These are phyloP conservation scores for Fragilaria crotonensis DNA, from an alignment of 108 stramenopile species.

Conservation along the genomic window DNA sequence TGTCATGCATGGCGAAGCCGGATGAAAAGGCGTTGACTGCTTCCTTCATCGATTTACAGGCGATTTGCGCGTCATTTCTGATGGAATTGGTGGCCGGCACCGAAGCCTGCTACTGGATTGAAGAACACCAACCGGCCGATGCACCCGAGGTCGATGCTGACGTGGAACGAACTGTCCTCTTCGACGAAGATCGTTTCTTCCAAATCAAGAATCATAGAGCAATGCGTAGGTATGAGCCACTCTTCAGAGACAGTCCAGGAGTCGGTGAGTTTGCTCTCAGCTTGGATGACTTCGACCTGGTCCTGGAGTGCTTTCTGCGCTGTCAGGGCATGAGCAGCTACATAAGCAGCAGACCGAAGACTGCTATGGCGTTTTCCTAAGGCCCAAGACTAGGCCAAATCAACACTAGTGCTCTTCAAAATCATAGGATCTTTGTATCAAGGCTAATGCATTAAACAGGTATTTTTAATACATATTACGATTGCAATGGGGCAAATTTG, in stretches of 20 bases:
- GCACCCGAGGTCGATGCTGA: conserved; percentile 9
- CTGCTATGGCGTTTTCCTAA: conserved; percentile 53
- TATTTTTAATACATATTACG: no score
- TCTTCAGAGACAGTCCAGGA: conserved; percentile 18
- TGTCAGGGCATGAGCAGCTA: conserved; percentile 71
- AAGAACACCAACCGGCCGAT: conserved; percentile 34
- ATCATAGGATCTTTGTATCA: no score
- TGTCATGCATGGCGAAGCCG: conserved; percentile 8
- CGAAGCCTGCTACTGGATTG: conserved; percentile 67
- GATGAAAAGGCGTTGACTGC: background rate
- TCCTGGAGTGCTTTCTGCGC: conserved; percentile 73
- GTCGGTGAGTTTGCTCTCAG: conserved; percentile 32
- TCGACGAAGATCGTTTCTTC: conserved; percentile 82
- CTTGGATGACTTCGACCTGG: conserved; percentile 58
- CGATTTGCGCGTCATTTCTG: background rate
- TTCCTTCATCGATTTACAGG: background rate
- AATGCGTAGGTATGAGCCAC: conserved; percentile 18
- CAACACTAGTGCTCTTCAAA: background rate
- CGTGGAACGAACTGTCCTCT: conserved; percentile 52
- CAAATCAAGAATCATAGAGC: conserved; percentile 52
- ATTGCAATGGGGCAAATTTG: background rate
- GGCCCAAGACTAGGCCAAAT: background rate
- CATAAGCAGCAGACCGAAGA: conserved; percentile 50
- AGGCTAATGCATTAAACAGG: background rate
- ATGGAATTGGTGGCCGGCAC: conserved; percentile 18